Conservation (phyloP, 2,329 filamentous ascomycete genomes). For the Aspergillus tubingensis region DNA sequence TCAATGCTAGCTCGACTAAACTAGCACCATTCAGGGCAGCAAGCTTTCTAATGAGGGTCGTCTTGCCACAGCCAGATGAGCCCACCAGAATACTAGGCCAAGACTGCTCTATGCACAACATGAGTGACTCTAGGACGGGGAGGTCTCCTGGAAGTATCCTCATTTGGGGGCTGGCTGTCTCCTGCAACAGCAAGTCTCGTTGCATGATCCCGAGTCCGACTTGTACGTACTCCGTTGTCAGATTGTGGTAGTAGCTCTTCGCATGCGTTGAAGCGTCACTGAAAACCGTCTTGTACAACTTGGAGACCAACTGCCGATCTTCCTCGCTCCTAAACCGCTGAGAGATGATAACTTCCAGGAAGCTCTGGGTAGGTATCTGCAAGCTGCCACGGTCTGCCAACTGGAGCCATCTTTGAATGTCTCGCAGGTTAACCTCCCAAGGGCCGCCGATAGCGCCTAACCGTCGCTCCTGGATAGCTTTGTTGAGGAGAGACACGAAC, state of each 20-base stretch:
- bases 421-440: slow-evolving; percentile 94
- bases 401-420: slow-evolving; percentile 84
- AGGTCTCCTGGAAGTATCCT: slow-evolving; percentile 51
- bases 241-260: slow-evolving; percentile 69
- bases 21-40: slow-evolving; percentile 76
- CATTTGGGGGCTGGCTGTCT: slow-evolving; percentile 35
- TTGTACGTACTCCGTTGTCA: slow-evolving; percentile 68
- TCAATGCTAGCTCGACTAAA: slow-evolving; percentile 82
- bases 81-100: slow-evolving; percentile 90
- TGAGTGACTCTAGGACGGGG: slow-evolving; percentile 76
- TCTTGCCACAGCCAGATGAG: slow-evolving; percentile 83
- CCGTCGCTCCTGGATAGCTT: slow-evolving; percentile 58
- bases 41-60: slow-evolving; percentile 73
- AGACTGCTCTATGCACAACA: slow-evolving; percentile 81
- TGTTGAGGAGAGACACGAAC: slow-evolving; percentile 80
- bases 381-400: slow-evolving; percentile 64
- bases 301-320: slow-evolving; percentile 67
- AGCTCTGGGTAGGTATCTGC: slow-evolving; percentile 68
- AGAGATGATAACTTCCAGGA: slow-evolving; percentile 78
- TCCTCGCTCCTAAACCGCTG: slow-evolving; percentile 77
- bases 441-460: slow-evolving; percentile 68
- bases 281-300: slow-evolving; percentile 69
- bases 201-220: slow-evolving; percentile 73
- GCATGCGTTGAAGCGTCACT: slow-evolving; percentile 46
- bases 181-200: slow-evolving; percentile 54